A percentile compares a stretch with the other conserved stretches of the same genome.
Evolutionary conservation across 2,329 filamentous ascomycete genomes (phyloP).

Genomic region (Biscogniauxia marginata): DNA sequence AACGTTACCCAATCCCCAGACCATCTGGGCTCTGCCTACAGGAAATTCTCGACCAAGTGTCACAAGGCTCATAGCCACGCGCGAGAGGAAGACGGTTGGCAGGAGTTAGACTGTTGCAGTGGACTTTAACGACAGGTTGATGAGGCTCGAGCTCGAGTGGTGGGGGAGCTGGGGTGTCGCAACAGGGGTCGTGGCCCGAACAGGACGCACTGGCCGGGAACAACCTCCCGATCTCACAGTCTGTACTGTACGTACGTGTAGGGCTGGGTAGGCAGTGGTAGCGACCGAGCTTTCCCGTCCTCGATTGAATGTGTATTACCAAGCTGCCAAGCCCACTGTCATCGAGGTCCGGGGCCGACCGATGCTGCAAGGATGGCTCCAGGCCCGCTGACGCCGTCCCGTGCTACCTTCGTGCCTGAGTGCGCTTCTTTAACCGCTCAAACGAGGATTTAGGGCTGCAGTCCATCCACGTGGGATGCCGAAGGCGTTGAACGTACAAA

Average conservation of each 20-base stretch:
- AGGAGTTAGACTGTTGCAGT: too few species aligned
- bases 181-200: background rate
- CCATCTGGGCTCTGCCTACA: too few species aligned
- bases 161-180: background rate
- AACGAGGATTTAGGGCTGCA: background rate
- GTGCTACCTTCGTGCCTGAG: background rate
- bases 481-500: background rate
- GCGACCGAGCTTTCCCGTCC: background rate
- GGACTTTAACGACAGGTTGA: too few species aligned
- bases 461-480: background rate
- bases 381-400: background rate
- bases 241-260: background rate
- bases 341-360: background rate
- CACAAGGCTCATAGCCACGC: too few species aligned
- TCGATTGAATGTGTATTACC: background rate
- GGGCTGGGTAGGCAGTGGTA: background rate
- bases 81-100: too few species aligned
- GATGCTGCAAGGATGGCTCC: too few species aligned
- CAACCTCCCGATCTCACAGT: background rate
- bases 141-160: background rate
- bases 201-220: background rate
- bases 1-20: too few species aligned
- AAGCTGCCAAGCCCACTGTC: background rate
- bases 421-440: background rate
- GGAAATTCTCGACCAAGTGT: too few species aligned